phyloP scores from a whole-genome alignment of 179 eudicot genomes.

The Beta macrorhiza region DNA sequence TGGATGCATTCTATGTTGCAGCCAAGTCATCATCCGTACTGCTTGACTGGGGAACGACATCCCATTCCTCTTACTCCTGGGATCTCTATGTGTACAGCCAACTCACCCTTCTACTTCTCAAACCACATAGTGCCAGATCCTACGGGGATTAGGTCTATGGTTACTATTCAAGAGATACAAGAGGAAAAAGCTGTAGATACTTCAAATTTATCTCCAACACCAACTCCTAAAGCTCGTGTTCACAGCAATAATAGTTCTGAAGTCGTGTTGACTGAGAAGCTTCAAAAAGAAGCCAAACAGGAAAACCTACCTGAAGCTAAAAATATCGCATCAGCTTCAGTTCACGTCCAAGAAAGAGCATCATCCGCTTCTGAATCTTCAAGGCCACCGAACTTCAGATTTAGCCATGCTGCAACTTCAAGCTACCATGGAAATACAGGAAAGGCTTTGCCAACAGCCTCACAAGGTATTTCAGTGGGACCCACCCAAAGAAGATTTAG shows the following conservation, averaged over 20 bases:
- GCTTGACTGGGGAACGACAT: slow-evolving; percentile 21
- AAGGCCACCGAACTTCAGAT: slow-evolving; percentile 18
- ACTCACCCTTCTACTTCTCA: slow-evolving; percentile 32
- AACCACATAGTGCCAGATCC: slow-evolving; percentile 29
- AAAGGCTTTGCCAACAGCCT: slow-evolving; percentile 4
- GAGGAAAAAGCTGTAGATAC: slow-evolving; percentile 31
- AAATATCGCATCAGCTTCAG: slow-evolving; percentile 11
- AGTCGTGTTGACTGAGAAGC: slow-evolving; percentile 21
- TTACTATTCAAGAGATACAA: slow-evolving; percentile 40
- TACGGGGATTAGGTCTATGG: slow-evolving; percentile 31
- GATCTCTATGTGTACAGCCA: slow-evolving; percentile 13
- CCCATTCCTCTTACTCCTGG: slow-evolving; percentile 10
- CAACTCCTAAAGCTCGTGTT: slow-evolving; percentile 9
- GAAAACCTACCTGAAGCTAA: slow-evolving; percentile 16
- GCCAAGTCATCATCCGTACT: slow-evolving; percentile 31
- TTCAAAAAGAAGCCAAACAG: slow-evolving; percentile 22
- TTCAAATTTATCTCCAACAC: slow-evolving; percentile 18
- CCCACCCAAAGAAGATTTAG: slow-evolving; percentile 19
- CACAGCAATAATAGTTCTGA: slow-evolving; percentile 15
- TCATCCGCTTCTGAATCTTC: neutral
- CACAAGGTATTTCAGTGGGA: slow-evolving; percentile 16
- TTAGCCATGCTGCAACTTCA: slow-evolving; percentile 18
- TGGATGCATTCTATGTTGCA: slow-evolving; percentile 41
- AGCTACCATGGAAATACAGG: neutral
- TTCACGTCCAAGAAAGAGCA: slow-evolving; percentile 8